A percentile compares a stretch with the other conserved stretches of the same genome.
Evolutionary conservation across 306 rosid species (phyloP).

Genomic region (Trichosanthes cucumerina): DNA sequence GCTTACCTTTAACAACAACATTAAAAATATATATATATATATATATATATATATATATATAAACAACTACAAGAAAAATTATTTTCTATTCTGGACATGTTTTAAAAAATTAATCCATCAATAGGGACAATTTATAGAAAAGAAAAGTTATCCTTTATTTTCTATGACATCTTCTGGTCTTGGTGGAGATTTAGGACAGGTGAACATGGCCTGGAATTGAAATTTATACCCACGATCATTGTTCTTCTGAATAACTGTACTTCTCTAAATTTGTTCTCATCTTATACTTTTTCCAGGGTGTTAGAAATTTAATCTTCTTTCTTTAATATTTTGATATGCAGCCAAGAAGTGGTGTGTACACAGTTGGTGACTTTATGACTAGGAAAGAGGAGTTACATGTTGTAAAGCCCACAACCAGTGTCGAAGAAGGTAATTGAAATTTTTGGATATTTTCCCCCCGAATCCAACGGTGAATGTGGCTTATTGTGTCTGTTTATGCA

Average conservation of each 20-base stretch:
- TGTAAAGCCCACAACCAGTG: constrained; percentile 80
- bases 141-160: neutral
- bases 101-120: neutral
- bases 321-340: constrained; percentile 15
- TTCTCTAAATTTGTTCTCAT: neutral
- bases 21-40: too few relatives aligned
- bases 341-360: constrained; percentile 56
- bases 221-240: neutral
- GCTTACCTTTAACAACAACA: too few relatives aligned
- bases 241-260: neutral
- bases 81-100: neutral
- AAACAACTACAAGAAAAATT: neutral
- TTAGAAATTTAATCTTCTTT: neutral
- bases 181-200: neutral
- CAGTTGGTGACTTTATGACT: constrained; percentile 94
- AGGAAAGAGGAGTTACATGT: constrained; percentile 56
- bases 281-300: neutral
- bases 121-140: neutral
- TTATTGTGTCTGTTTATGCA: constrained; percentile 25
- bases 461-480: neutral
- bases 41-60: too few relatives aligned
- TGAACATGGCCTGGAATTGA: neutral
- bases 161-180: neutral
- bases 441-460: neutral
- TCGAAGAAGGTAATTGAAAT: constrained; percentile 61